Evolutionary conservation across 1,139 yeast species (phyloP), one percentile per base, ranked within the genome.

Genomic region (Hansenula lynferdii): DNA sequence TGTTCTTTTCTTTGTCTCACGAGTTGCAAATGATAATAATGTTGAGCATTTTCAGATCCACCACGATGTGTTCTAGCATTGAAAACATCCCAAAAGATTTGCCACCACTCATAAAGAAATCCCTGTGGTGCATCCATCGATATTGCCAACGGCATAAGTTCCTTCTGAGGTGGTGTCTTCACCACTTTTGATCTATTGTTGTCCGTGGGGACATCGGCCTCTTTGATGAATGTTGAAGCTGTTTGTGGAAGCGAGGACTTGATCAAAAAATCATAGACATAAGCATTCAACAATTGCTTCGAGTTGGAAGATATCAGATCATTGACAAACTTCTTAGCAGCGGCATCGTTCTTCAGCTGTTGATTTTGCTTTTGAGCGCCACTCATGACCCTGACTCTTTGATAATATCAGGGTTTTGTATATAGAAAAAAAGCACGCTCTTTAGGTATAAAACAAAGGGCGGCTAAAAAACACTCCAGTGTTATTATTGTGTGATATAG

Each of bases 41-140:
- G 85, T 39, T 75, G 72, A 4, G 95, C 92, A 41, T 72, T 63
- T 6, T 73, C 71, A 4, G 82, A 69, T 12, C 82, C 78, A 18
- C 77, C 78, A 42, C 79, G 67, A 44, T 74, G 73, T n/a, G 77
- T 80, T 52, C 85, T 72, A 3, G 95, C 95, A 54, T 84, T 85
- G 61, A 84, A 86, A 34, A 87, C 81, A 58, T 90, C 97, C 96
- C 97, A 90, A 57, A 89, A 90, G 24, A 89, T 80, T 64, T 80
- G 89, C 97, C 97, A 90, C 97, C 97, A 90, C 58, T 89, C 97
- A 51, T 75, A 80, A 33, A 89, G 65, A 54, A 86, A 89, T 9
- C 96, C 94, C 51, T 83, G 90, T 0, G 95, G 94, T 5, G 95
- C 81, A 56, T 87, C 87, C 76, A 77, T 75, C 20, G 79, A 69